Conservation (phyloP, 2,329 filamentous ascomycete species). For the Neopestalotiopsis sp. region DNA sequence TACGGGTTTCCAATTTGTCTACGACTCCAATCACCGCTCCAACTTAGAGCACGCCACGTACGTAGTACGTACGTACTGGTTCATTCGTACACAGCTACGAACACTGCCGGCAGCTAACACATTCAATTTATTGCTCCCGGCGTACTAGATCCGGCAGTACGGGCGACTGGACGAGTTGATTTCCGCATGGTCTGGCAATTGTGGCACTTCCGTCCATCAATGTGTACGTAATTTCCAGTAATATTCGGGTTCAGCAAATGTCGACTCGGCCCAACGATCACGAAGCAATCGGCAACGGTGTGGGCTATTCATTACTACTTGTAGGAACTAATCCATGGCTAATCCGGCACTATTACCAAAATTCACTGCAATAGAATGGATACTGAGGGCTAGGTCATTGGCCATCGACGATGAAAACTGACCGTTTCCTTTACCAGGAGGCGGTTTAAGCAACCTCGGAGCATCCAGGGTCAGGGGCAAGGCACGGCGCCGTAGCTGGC, state of each 20-base stretch:
- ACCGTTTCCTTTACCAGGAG: conserved; percentile 4
- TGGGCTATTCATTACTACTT: conserved; percentile 3
- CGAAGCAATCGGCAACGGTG: conserved; percentile 3
- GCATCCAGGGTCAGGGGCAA: conserved; percentile 2
- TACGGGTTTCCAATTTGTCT: neutral
- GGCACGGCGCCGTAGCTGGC: neutral
- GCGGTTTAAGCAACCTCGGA: neutral
- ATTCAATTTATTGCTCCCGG: neutral
- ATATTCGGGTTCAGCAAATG: neutral
- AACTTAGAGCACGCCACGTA: neutral
- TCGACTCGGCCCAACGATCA: neutral
- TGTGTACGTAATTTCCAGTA: neutral
- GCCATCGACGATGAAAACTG: neutral
- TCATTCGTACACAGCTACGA: too few species aligned
- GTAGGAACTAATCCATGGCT: neutral
- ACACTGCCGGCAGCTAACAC: neutral
- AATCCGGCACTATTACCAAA: conserved; percentile 10
- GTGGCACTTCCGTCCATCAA: neutral
- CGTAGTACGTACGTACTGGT: neutral
- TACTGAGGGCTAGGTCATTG: neutral
- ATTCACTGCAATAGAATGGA: conserved; percentile 3
- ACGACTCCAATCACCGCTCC: neutral
- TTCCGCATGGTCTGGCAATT: neutral
- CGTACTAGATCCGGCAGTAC: neutral
- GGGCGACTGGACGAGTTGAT: neutral